Evolutionary conservation across 2,329 filamentous ascomycete species (phyloP).

Genomic region (Aspergillus udagawae): DNA sequence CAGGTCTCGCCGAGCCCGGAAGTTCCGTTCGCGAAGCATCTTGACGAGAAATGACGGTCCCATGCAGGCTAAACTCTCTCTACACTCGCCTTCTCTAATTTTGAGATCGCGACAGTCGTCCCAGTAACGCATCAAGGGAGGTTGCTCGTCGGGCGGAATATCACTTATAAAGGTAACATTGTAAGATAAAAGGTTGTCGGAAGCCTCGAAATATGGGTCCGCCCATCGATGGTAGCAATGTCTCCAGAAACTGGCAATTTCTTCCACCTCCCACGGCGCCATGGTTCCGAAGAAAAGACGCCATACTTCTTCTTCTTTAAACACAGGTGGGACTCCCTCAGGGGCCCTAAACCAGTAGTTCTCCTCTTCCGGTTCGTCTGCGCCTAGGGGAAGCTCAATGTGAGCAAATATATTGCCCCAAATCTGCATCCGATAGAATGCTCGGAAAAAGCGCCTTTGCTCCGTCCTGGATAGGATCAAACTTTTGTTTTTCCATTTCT

Average conservation of each 20-base stretch:
- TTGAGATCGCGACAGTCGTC: constrained; percentile 1
- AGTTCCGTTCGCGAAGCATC: constrained; percentile 5
- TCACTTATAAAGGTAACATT: background rate
- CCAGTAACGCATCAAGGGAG: background rate
- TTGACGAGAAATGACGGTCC: constrained; percentile 15
- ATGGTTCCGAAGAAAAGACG: constrained; percentile 16
- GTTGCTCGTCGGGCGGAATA: constrained; percentile 2
- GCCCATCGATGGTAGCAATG: constrained; percentile 4
- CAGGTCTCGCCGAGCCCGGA: constrained; percentile 8
- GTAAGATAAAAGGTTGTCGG: constrained; percentile 1
- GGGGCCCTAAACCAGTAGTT: background rate
- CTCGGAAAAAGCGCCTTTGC: constrained; percentile 10
- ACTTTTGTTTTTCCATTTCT: too few species aligned
- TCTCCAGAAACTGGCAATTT: constrained; percentile 15
- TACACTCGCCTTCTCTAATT: background rate
- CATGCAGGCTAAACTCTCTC: constrained; percentile 3
- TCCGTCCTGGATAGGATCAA: constrained; percentile 11
- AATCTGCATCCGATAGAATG: constrained; percentile 17
- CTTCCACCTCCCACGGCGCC: constrained; percentile 19
- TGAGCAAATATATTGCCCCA: constrained; percentile 12
- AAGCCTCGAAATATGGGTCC: constrained; percentile 2
- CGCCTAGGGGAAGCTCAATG: background rate
- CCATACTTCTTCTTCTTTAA: constrained; percentile 9
- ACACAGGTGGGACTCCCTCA: background rate
- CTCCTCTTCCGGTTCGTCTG: background rate